Evolutionary conservation across 2,329 filamentous ascomycete species (phyloP).

Genomic region (Immersiporthe knoxdaviesiana): DNA sequence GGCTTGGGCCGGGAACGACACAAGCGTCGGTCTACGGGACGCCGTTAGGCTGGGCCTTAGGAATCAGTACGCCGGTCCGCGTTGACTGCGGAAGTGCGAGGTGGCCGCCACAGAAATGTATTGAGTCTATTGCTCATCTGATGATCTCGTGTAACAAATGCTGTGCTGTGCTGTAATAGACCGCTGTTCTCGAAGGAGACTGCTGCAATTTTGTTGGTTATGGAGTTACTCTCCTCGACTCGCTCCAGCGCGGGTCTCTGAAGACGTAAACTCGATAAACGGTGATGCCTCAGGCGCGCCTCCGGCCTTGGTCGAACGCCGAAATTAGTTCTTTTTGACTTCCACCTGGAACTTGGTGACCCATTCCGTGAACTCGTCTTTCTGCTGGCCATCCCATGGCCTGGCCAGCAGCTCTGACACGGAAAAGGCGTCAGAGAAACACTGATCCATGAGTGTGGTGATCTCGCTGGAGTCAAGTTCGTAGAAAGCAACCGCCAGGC

Average conservation of each 20-base stretch:
- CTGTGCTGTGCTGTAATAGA: background rate
- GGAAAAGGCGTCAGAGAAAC: conserved; percentile 61
- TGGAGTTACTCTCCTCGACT: too few relatives aligned
- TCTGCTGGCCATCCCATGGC: conserved; percentile 63
- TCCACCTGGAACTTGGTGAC: conserved; percentile 59
- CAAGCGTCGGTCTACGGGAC: background rate
- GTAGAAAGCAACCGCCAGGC: conserved; percentile 74
- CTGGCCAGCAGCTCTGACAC: conserved; percentile 59
- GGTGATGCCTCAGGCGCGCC: background rate
- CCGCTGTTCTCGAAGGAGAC: background rate
- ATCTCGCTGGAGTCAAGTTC: conserved; percentile 63
- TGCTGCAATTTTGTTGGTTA: background rate
- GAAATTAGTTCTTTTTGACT: conserved; percentile 48
- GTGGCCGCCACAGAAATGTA: background rate
- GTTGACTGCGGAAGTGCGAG: background rate
- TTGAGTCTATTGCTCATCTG: background rate
- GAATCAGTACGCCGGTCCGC: background rate
- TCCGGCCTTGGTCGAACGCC: too few relatives aligned
- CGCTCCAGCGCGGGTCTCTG: background rate
- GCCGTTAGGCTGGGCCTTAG: conserved; percentile 18
- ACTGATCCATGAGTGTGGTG: conserved; percentile 60
- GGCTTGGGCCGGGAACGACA: background rate
- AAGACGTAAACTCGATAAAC: background rate
- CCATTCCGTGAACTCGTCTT: conserved; percentile 82
- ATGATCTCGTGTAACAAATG: background rate